Evolutionary conservation across 2,329 filamentous ascomycete species (phyloP), one percentile per base, ranked within the genome.

Genomic region (Calonectria naviculata): DNA sequence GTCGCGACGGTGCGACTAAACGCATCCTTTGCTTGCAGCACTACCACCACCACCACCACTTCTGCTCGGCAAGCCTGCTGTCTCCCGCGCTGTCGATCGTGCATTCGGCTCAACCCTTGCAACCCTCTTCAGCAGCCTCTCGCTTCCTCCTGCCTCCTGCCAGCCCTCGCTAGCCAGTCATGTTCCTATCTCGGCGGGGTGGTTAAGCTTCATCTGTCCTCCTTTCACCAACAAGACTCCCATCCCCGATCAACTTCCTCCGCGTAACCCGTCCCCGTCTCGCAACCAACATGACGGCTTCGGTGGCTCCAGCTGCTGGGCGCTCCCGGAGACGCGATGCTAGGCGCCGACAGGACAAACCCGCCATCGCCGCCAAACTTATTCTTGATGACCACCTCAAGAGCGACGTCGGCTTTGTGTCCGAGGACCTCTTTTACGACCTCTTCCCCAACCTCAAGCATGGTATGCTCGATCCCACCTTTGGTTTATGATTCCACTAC

Each of bases 311-410:
- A 24, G 71, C 80, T 69, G 67, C 73, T 15, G 54, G 68, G 34
- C 75, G 76, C 36, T 74, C 70, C 65, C 83, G 82, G 76, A 87
- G 84, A 79, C 85, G 85, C 70, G 85, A 84, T 67, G 85, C 89
- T 69, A 86, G 90, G 73, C 87, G 90, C 62, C 86, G 89, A 66
- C 87, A 90, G 75, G 91, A 97, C 81, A 95, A 94, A 82, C 89
- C 93, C 9, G 89, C 95, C 49, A 88, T 97, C 70, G 89, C 94
- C 70, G 95, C 95, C 68, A 92, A 93, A 69, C 87, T 98, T 62
- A 89, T 97, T 42, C 90, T 98, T 68, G 95, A 98, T 83, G 93
- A 95, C 80, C 93, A 93, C 81, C 88, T 97, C 78, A 94, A 93
- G 83, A 94, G 94, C 65, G 94, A 98, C 80, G 89, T 95, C 72